These are phyloP conservation scores for Podospora sp. DNA, from an alignment of 495 filamentous ascomycete genomes.

Conservation along the genomic window DNA sequence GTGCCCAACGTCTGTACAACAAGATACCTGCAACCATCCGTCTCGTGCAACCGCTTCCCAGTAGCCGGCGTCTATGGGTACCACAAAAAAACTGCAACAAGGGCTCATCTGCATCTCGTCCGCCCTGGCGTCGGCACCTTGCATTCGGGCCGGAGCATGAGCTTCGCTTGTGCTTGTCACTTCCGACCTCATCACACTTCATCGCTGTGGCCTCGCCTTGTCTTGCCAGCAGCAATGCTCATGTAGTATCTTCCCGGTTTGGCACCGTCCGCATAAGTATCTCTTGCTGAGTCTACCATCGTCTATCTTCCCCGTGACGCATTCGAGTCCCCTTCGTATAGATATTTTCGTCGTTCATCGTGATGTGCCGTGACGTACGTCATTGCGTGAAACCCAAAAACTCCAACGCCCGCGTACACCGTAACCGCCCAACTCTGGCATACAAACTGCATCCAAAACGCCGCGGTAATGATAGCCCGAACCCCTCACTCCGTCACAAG, in stretches of 20 bases:
- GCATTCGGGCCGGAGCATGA: background rate
- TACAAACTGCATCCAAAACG: background rate
- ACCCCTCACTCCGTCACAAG: constrained; percentile 42
- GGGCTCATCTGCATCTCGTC: background rate
- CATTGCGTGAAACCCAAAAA: too few species aligned
- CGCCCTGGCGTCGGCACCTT: background rate
- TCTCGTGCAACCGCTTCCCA: background rate
- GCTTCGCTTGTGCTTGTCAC: background rate
- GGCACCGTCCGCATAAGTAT: too few species aligned
- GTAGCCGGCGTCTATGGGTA: background rate
- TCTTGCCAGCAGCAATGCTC: too few species aligned
- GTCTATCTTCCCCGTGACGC: too few species aligned
- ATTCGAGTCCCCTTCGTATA: too few species aligned
- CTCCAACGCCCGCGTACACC: too few species aligned
- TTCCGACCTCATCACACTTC: background rate
- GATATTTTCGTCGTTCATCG: too few species aligned
- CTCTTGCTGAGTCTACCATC: too few species aligned
- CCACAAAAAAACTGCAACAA: background rate
- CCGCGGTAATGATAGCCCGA: background rate
- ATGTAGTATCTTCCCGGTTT: too few species aligned
- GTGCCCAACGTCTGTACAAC: background rate
- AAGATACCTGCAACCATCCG: background rate
- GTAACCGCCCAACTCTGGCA: background rate
- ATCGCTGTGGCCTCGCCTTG: background rate
- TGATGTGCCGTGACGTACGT: too few species aligned